A percentile compares a stretch with the other conserved stretches of the same genome.
These are phyloP conservation scores for Chaetomium sp. DNA, from an alignment of 2,329 filamentous ascomycete species.

Conservation along the genomic window DNA sequence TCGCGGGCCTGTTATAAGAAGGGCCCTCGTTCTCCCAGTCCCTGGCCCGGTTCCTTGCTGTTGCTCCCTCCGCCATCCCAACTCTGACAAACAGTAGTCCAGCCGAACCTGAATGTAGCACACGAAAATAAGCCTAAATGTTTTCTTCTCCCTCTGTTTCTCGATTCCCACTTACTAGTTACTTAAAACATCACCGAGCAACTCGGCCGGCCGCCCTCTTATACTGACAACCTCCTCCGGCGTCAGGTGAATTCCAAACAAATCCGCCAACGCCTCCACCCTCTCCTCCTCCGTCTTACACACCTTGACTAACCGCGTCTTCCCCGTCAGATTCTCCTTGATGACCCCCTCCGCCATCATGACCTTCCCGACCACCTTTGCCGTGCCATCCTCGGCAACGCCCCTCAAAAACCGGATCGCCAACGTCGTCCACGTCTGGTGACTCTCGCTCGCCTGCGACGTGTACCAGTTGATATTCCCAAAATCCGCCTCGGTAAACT, in stretches of 20 bases:
- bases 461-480: constrained; percentile 61
- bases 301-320: constrained; percentile 50
- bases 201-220: constrained; percentile 51
- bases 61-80: neutral
- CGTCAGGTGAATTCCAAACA: constrained; percentile 56
- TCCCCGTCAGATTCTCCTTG: constrained; percentile 56
- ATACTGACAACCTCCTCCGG: constrained; percentile 55
- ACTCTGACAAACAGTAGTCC: neutral
- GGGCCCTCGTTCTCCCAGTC: neutral
- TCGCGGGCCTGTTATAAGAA: neutral
- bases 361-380: constrained; percentile 54
- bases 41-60: neutral
- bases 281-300: constrained; percentile 57
- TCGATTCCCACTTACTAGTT: neutral
- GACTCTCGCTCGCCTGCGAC: constrained; percentile 48
- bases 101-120: neutral
- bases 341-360: constrained; percentile 54
- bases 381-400: constrained; percentile 42
- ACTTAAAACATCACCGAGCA: constrained; percentile 32
- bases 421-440: constrained; percentile 58
- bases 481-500: constrained; percentile 64
- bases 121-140: neutral
- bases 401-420: constrained; percentile 55
- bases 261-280: constrained; percentile 51
- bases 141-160: neutral